Base-by-base conservation (phyloP, 305 asterid genomes). In the Fraxinus xanthoxyloides region DNA sequence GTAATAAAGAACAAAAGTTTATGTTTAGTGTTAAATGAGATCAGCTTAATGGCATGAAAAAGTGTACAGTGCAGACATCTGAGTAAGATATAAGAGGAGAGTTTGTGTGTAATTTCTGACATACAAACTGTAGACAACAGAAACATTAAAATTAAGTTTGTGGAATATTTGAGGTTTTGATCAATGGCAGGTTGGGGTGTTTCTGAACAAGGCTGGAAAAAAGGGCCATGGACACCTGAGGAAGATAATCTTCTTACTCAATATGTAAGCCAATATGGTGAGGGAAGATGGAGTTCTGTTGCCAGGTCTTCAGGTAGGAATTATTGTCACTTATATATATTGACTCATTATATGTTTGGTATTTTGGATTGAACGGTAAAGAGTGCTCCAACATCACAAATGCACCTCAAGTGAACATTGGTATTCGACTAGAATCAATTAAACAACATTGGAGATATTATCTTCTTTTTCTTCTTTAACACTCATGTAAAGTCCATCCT, bases 251-350 rank as follows among this genome's bases (percentile, higher is more conserved):
- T 94, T 24, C 94, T 94, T 12, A 72, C 84, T 65, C 83, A 92
- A 48, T 89, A 91, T 81, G 89, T 94, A 40, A 83, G 80, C 61
- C 84, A 84, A 74, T 77, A 90, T 87, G 97, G 97, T 85, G 97
- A 93, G 51, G 98, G 98, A 61, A 86, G 97, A 90, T 94, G 98
- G 98, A 92, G 93, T 78, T 92, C 87, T 80, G 97, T 94, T 3
- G 84, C 96, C n/a, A 85, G 86, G 56, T 88, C 82, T 77, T 83
- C 97, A 69, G 98, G 98, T 93, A 86, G 15, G 30, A 61, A 7
- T 23, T 3, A 2, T 23, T 15, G 5, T 2, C 15, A 2, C 31
- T 28, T 28, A 28, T 28, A 26, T 13, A 4, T 13, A 4, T 48
- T 0, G 0, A 4, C 0, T 67, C 35, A 48, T 67, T 30, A 4